Conservation (phyloP, 345 rosid genomes). For the Pugionium dolabratum region DNA sequence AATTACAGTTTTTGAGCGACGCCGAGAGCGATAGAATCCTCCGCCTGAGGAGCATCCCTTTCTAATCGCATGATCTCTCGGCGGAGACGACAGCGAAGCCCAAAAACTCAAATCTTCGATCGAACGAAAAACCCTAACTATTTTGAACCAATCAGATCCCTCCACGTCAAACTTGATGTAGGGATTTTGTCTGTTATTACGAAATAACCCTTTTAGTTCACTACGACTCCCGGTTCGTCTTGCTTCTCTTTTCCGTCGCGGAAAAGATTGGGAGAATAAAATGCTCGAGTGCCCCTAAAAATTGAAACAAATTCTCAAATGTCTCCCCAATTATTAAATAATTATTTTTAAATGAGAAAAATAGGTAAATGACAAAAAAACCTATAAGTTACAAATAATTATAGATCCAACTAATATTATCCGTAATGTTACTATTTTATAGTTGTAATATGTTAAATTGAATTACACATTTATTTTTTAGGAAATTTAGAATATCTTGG, state of each 20-base stretch:
- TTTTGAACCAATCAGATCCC: slow-evolving; percentile 6
- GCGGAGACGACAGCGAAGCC: slow-evolving; percentile 30
- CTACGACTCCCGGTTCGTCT: slow-evolving; percentile 24
- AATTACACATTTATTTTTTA: no score
- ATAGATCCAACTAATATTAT: no score
- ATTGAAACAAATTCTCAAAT: no score
- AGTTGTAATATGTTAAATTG: no score
- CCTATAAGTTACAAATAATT: no score
- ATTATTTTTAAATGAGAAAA: no score
- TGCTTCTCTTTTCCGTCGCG: slow-evolving; percentile 35
- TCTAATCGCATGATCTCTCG: slow-evolving; percentile 37
- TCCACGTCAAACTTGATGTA: slow-evolving; percentile 29
- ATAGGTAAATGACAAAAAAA: no score
- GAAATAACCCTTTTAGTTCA: slow-evolving; percentile 7
- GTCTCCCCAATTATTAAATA: no score
- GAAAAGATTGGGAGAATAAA: slow-evolving; percentile 41
- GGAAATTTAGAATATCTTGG: no score
- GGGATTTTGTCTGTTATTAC: slow-evolving; percentile 18
- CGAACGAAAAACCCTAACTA: slow-evolving; percentile 25
- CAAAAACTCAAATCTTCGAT: slow-evolving; percentile 14
- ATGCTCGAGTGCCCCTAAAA: no score
- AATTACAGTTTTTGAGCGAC: slow-evolving; percentile 28
- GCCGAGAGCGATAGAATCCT: slow-evolving; percentile 40
- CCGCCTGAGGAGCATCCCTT: slow-evolving; percentile 43
- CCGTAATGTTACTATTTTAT: no score